Evolutionary conservation across 2,329 filamentous ascomycete species (phyloP).

Genomic region (Aspergillus cejpii): DNA sequence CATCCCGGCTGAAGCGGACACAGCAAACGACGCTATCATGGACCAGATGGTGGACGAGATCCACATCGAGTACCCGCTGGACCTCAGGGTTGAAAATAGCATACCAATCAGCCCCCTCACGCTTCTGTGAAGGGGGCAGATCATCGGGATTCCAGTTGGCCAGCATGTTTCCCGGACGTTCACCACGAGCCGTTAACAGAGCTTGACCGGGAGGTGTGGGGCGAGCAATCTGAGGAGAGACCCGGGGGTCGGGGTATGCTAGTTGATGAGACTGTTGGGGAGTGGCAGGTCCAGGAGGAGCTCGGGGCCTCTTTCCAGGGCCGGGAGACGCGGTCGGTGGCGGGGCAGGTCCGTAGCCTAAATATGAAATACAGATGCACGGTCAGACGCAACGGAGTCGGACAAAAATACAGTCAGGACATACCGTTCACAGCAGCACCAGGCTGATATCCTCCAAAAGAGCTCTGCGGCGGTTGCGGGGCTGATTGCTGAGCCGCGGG

Average conservation of each 20-base stretch:
- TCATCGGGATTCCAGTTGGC: slow-evolving; percentile 83
- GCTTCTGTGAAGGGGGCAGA: slow-evolving; percentile 79
- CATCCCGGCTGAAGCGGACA: slow-evolving; percentile 91
- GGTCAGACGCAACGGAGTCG: slow-evolving; percentile 45
- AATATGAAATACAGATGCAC: slow-evolving; percentile 25
- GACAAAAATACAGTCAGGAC: slow-evolving; percentile 26
- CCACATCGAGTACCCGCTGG: slow-evolving; percentile 82
- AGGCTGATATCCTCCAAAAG: slow-evolving; percentile 65
- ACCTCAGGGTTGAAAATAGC: slow-evolving; percentile 93
- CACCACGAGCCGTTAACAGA: slow-evolving; percentile 33
- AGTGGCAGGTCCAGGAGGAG: slow-evolving; percentile 64
- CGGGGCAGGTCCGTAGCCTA: slow-evolving; percentile 73
- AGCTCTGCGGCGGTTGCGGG: slow-evolving; percentile 63
- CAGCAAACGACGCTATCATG: slow-evolving; percentile 98
- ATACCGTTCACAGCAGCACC: slow-evolving; percentile 57
- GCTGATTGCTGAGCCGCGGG: slow-evolving; percentile 53
- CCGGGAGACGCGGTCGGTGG: slow-evolving; percentile 84
- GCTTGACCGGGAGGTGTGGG: slow-evolving; percentile 61
- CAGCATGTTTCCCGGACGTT: slow-evolving; percentile 60
- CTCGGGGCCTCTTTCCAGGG: slow-evolving; percentile 65
- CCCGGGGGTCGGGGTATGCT: slow-evolving; percentile 73
- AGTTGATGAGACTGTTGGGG: slow-evolving; percentile 86
- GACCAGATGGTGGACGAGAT: slow-evolving; percentile 82
- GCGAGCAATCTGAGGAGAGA: slow-evolving; percentile 81
- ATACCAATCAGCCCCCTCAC: slow-evolving; percentile 87